Conservation (phyloP, 2,329 filamentous ascomycete genomes). For the Xylaria sp. region DNA sequence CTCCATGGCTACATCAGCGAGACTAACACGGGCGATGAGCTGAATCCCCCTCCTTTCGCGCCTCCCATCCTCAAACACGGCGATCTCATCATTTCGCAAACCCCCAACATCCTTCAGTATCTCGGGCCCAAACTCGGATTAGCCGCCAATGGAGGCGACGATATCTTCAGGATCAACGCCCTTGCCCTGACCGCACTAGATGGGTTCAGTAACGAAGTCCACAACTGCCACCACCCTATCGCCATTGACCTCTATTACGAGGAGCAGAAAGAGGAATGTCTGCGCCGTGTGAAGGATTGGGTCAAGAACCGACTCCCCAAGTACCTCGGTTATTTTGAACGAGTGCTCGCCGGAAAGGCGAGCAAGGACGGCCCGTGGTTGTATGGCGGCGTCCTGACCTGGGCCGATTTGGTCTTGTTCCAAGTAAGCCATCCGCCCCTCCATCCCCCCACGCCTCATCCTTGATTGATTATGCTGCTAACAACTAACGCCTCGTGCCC, state of each 20-base stretch:
- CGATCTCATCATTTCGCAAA: slow-evolving; percentile 67
- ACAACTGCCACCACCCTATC: slow-evolving; percentile 77
- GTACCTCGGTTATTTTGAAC: slow-evolving; percentile 72
- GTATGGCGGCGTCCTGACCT: slow-evolving; percentile 66
- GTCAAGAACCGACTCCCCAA: slow-evolving; percentile 68
- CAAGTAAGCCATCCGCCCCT: slow-evolving; percentile 54
- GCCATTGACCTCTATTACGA: slow-evolving; percentile 66
- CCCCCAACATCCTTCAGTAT: slow-evolving; percentile 73
- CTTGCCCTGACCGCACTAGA: slow-evolving; percentile 73
- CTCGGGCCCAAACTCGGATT: slow-evolving; percentile 66
- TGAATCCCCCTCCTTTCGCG: slow-evolving; percentile 68
- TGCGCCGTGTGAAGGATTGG: slow-evolving; percentile 62
- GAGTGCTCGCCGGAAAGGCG: slow-evolving; percentile 61
- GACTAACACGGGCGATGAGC: slow-evolving; percentile 50
- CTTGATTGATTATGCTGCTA: background rate
- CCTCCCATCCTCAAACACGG: slow-evolving; percentile 70
- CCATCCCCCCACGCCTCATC: background rate
- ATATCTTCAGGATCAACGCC: slow-evolving; percentile 62
- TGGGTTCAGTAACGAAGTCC: slow-evolving; percentile 69
- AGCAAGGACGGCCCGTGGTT: slow-evolving; percentile 60
- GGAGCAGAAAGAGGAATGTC: slow-evolving; percentile 73
- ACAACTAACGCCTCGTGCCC: background rate
- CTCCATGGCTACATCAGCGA: slow-evolving; percentile 45
- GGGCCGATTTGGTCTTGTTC: slow-evolving; percentile 74
- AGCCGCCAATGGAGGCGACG: slow-evolving; percentile 45